Base-by-base conservation (phyloP, 257 asterid genomes). In the Eucommia ulmoides region DNA sequence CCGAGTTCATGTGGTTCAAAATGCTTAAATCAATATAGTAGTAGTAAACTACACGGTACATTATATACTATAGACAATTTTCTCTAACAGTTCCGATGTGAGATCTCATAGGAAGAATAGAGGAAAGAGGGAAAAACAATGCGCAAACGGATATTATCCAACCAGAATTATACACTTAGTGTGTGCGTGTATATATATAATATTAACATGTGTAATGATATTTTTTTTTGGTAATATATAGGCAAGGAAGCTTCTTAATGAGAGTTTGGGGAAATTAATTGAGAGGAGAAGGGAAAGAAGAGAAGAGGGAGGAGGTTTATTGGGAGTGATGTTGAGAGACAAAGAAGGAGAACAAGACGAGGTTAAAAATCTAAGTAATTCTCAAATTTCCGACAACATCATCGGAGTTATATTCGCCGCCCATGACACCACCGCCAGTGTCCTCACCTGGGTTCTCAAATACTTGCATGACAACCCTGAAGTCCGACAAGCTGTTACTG, bases 401-500 rank as follows among this genome's bases (percentile, higher is more conserved):
- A 82, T 82, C 0, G 88, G 84, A 54, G 80, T 82, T 0, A 78
- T 82, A 49, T 82, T 82, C 22, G 93, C 93, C 1, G 93, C 93
- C 45, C 88, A 79, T 26, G 93, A 82, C 47, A 82, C 93, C 1
- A 82, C 93, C 0, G 93, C 88, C 8, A 79, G 74, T 19, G 79
- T 67, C 46, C 70, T 82, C 9, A 82, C 93, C 8, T 82, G 93
- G 93, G 24, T 79, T 21, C 73, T 82, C 58, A 82, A 82, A 62
- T 79, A 79, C 68, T 52, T 82, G 63, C 83, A 74, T 65, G 88
- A 82, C 10, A 55, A 79, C 54, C 41, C 54, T 49, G 19, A 23
- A 49, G 71, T 79, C 22, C 38, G 72, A 15, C 19, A 56, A 20
- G 70, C 74, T 50, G 83, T 82, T 62, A 41, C 55, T 62, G 93